phyloP scores from a whole-genome alignment of 305 asterid species.

The Fraxinus greggii region DNA sequence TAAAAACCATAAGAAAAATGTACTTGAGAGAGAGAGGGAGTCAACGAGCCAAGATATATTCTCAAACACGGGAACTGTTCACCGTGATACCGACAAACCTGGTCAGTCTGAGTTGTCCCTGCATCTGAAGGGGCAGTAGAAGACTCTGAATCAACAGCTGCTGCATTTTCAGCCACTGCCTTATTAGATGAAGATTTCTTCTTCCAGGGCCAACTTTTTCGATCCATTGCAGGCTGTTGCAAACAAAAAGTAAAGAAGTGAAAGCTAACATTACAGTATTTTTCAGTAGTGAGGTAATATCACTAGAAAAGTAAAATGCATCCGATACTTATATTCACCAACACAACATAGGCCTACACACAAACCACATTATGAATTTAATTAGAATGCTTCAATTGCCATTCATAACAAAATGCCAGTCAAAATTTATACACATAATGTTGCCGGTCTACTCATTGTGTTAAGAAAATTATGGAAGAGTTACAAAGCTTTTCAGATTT shows the following conservation, averaged over 20 bases:
- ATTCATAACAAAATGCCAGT: neutral
- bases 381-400: neutral
- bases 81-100: slow-evolving; percentile 45
- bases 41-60: neutral
- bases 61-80: slow-evolving; percentile 13
- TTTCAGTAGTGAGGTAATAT: neutral
- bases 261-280: neutral
- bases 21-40: neutral
- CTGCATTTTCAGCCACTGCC: slow-evolving; percentile 49
- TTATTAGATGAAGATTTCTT: slow-evolving; percentile 79
- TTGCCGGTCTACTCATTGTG: neutral
- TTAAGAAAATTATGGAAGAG: neutral
- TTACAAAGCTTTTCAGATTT: neutral
- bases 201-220: slow-evolving; percentile 98
- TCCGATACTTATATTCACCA: neutral
- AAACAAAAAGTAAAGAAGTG: slow-evolving; percentile 15
- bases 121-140: slow-evolving; percentile 43
- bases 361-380: slow-evolving; percentile 12
- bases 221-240: slow-evolving; percentile 63
- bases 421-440: neutral
- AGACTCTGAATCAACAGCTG: slow-evolving; percentile 39
- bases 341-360: slow-evolving; percentile 11
- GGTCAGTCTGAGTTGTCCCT: slow-evolving; percentile 45
- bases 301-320: neutral
- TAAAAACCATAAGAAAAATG: neutral